Evolutionary conservation across 495 filamentous ascomycete species (phyloP), one percentile per base, ranked within the genome.

Genomic region (Aspergillus heteromorphus): DNA sequence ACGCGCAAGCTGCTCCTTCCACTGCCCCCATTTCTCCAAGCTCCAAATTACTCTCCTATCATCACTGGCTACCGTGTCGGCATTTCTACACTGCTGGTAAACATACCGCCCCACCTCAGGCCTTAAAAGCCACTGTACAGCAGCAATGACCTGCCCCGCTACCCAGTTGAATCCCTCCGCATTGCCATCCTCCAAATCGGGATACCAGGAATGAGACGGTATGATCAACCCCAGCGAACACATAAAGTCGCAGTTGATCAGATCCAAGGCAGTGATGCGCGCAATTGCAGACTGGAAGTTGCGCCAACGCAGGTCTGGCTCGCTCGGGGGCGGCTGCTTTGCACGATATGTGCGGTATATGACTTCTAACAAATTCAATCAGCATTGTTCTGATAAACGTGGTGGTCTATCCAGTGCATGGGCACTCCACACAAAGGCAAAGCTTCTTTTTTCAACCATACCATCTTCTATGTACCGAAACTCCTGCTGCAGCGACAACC

Each of bases 1-100:
- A 34, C 5, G 11, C 9, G 4, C 25, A 54, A 54, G 23, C 23
- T 48, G 40, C 5, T 47, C 40, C 40, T 54, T 54, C 51, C 51
- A 43, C 51, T 14, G 21, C 13, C 18, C n/a, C 40, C 51, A 43
- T 10, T n/a, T 13, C 19, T 47, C 51, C 51, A 34, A 21, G 29
- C 40, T 54, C 51, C 51, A 51, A 16, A 51, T 13, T 9, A 18
- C 29, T 38, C 49, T 40, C 13, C 2, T 6, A 2, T 8, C 2
- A 1, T 40, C 18, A 4, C 13, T 48, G 1, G 21, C 18, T 40
- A 16, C 5, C 49, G 30, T 9, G 27, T 41, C 31, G 11, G 11
- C 3, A 4, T 51, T 41, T n/a, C 13, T 36, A 27, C 30, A 51
- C 19, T 51, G 13, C 18, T 8, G 14, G 8, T 51, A 51, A 11